Evolutionary conservation across 306 rosid species (phyloP).

Genomic region (Carpinus viminea): DNA sequence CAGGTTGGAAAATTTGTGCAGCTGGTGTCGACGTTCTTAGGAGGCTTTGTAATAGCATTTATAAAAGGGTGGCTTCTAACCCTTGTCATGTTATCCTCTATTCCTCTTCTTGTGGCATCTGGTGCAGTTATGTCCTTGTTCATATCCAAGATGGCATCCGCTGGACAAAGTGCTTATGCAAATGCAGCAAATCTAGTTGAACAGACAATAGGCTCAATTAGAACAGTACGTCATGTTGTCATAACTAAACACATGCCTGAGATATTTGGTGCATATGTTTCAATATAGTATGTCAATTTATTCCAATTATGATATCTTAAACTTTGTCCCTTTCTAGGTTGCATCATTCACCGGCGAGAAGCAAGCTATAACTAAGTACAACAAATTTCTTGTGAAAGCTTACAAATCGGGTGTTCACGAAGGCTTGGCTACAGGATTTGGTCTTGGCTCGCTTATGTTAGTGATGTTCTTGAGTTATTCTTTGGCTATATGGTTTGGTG

Average conservation of each 20-base stretch:
- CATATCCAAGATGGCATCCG: conserved; percentile 27
- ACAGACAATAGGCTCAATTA: no score
- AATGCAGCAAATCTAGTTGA: no score
- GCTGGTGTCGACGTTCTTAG: conserved; percentile 62
- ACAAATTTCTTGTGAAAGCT: conserved; percentile 52
- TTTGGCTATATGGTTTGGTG: conserved; percentile 72
- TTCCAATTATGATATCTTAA: not conserved
- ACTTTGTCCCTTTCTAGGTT: conserved; percentile 43
- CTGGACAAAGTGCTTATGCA: no score
- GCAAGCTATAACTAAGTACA: conserved; percentile 57
- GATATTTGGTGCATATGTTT: not conserved
- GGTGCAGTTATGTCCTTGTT: conserved; percentile 64
- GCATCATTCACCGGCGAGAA: conserved; percentile 78
- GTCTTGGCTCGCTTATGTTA: conserved; percentile 51
- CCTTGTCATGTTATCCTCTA: conserved; percentile 68
- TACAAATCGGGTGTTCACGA: conserved; percentile 68
- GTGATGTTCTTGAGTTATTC: conserved; percentile 49
- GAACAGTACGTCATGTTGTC: no score
- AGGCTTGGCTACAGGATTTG: conserved; percentile 65
- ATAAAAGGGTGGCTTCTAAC: conserved; percentile 86
- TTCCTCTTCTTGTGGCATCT: conserved; percentile 68
- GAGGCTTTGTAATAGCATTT: conserved; percentile 76
- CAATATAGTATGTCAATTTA: not conserved
- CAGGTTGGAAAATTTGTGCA: conserved; percentile 90
- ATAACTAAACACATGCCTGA: not conserved